A percentile compares a stretch with the other conserved stretches of the same genome.
These are phyloP conservation scores for Solanum virginianum DNA, from an alignment of 257 asterid species.

Conservation along the genomic window DNA sequence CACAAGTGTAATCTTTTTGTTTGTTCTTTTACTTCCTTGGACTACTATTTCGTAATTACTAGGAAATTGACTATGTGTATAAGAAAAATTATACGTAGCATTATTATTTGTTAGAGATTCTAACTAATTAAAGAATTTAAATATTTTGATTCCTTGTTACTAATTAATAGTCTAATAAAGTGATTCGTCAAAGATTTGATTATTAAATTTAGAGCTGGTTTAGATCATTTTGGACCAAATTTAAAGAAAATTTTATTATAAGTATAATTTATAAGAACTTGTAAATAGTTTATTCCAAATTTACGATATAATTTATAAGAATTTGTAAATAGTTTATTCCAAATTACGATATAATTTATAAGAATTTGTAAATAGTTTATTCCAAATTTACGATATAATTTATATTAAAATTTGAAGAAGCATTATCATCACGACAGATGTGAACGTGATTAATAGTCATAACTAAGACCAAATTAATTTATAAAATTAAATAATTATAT, in stretches of 20 bases:
- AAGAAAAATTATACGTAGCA: not conserved
- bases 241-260: too few species aligned
- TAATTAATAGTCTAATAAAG: not conserved
- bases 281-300: not conserved
- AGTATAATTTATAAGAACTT: not conserved
- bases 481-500: not conserved
- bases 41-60: not conserved
- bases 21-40: not conserved
- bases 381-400: not conserved
- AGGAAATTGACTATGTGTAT: not conserved
- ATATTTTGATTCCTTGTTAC: not conserved
- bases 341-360: not conserved
- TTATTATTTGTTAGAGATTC: not conserved
- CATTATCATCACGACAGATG: not conserved
- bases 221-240: not conserved
- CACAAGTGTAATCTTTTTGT: too few species aligned
- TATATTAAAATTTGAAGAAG: not conserved
- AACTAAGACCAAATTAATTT: not conserved
- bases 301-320: not conserved
- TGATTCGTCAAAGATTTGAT: not conserved
- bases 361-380: not conserved
- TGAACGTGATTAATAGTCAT: not conserved
- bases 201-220: not conserved
- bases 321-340: not conserved
- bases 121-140: not conserved